Evolutionary conservation across 257 asterid species (phyloP).

Genomic region (Scutellaria galericulata): DNA sequence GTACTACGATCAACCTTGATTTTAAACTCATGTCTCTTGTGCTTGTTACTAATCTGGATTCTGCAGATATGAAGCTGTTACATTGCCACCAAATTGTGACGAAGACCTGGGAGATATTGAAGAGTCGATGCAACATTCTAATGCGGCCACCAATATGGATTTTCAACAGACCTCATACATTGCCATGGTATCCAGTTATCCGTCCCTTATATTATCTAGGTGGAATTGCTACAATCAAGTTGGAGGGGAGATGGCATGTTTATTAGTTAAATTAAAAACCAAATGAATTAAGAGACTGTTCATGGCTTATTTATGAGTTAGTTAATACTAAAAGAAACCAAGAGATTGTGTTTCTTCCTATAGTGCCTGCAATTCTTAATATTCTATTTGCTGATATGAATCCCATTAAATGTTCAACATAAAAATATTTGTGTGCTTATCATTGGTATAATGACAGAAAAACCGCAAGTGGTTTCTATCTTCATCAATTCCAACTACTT

Average conservation of each 20-base stretch:
- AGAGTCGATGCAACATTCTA: slow-evolving; percentile 49
- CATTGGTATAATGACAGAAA: slow-evolving; percentile 18
- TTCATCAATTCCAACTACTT: slow-evolving; percentile 18
- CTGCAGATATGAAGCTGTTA: slow-evolving; percentile 62
- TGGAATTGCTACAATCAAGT: slow-evolving; percentile 27
- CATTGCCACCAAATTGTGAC: slow-evolving; percentile 60
- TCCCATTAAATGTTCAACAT: not conserved
- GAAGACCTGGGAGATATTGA: slow-evolving; percentile 68
- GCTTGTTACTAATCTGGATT: not conserved
- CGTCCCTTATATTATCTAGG: slow-evolving; percentile 18
- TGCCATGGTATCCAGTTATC: slow-evolving; percentile 45
- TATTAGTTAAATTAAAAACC: too few relatives aligned
- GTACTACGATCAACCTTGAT: slow-evolving; percentile 13
- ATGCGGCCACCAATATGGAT: slow-evolving; percentile 54
- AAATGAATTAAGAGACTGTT: too few relatives aligned
- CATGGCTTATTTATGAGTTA: slow-evolving; percentile 10
- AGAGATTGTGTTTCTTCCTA: slow-evolving; percentile 6
- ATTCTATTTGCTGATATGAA: slow-evolving; percentile 25
- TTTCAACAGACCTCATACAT: slow-evolving; percentile 70
- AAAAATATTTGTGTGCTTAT: slow-evolving; percentile 10
- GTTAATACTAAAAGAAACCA: slow-evolving; percentile 8
- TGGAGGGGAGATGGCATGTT: not conserved
- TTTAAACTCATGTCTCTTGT: slow-evolving; percentile 16
- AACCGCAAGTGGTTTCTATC: slow-evolving; percentile 25
- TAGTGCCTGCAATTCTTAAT: slow-evolving; percentile 5